Percentiles rank a stretch among this genome's conserved stretches.
These are phyloP conservation scores for Camellia granthamiana DNA, from an alignment of 148 eudicot genomes.

Conservation along the genomic window DNA sequence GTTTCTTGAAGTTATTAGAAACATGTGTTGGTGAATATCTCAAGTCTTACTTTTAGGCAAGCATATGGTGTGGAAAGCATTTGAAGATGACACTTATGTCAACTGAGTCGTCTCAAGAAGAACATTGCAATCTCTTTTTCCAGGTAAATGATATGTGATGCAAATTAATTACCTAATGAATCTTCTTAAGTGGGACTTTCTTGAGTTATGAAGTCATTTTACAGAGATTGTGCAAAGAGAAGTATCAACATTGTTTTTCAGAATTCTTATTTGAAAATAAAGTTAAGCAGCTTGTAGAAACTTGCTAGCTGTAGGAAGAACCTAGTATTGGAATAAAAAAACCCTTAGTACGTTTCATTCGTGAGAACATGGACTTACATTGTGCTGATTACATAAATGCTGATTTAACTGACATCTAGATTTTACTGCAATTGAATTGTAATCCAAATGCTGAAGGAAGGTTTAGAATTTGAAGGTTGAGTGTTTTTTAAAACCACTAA, in stretches of 20 bases:
- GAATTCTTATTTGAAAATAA: background rate
- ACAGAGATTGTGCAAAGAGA: background rate
- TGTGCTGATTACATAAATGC: background rate
- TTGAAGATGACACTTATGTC: slow-evolving; percentile 85
- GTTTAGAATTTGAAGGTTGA: no score
- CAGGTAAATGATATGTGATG: slow-evolving; percentile 40
- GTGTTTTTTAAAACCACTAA: no score
- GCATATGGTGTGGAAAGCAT: slow-evolving; percentile 85
- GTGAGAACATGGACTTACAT: background rate
- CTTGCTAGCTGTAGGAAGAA: background rate
- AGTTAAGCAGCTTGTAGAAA: background rate
- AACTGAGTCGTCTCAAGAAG: slow-evolving; percentile 75
- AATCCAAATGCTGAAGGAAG: no score
- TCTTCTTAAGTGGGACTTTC: background rate
- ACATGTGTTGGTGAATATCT: slow-evolving; percentile 11
- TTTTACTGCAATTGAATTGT: no score
- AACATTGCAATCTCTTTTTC: slow-evolving; percentile 58
- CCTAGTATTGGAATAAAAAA: background rate
- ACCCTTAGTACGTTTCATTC: background rate
- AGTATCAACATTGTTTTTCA: background rate
- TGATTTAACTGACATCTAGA: background rate
- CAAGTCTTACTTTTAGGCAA: slow-evolving; percentile 47
- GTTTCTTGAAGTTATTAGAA: slow-evolving; percentile 2
- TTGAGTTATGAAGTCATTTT: no score
- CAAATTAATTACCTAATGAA: background rate